Base-by-base conservation (phyloP, 2,329 filamentous ascomycete species). In the Pseudogymnoascus sp. region DNA sequence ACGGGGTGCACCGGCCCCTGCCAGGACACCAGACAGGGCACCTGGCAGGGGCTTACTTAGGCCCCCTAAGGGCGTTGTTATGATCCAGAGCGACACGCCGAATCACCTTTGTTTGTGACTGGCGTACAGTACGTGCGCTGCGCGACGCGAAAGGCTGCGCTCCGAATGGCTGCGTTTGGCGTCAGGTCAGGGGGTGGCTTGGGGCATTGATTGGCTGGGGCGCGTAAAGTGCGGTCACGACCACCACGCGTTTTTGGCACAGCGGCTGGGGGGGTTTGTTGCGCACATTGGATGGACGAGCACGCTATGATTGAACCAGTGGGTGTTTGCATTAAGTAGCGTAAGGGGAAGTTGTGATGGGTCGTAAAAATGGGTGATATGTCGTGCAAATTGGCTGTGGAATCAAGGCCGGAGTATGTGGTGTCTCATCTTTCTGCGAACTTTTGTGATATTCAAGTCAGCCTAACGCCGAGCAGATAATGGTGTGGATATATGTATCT, bases 91-190 rank as follows among this genome's bases (percentile, higher is more conserved):
- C 16, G 31, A 37, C 36, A 37, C 57, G 57, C 31, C 57, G 19
- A 61, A 39, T 61, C 31, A 61, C 25, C 31, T 61, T 39, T 61
- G 57, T 61, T 61, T 61, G 57, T 61, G 31, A 39, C 36, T 36
- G 31, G 31, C 31, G 21, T 19, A 19, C 54, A 54, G 31, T 36
- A n/a, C 31, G 25, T 25, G 57, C 10, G 2, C 57, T n/a, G 6
- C 31, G 57, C 57, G 31, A 61, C 57, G 48, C 48, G 48, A 54
- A 54, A 54, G 48, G 48, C 23, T 54, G 23, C 48, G 48, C 48
- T 54, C 48, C 48, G 48, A 16, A 31, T 54, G 48, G 48, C 48
- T 54, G 48, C 48, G 48, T 54, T 54, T 54, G 48, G 48, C 48
- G 48, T 54, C 48, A 54, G 48, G 48, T 54, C 48, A 54, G 48